A percentile compares a stretch with the other conserved stretches of the same genome.
These are phyloP conservation scores for Zymoseptoria tritici DNA, from an alignment of 2,329 filamentous ascomycete genomes.

Conservation along the genomic window DNA sequence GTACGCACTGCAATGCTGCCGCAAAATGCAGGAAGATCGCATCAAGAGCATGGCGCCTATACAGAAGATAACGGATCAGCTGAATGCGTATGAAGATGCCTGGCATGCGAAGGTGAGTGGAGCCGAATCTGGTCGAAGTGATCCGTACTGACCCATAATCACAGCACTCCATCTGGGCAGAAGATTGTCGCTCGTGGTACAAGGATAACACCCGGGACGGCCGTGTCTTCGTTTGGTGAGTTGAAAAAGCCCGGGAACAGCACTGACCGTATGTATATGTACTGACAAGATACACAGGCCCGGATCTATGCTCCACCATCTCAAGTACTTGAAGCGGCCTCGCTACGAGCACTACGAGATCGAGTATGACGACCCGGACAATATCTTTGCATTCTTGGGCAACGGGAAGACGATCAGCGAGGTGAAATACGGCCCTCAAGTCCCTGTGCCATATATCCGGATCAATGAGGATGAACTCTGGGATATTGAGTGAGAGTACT, in stretches of 20 bases:
- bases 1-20: conserved; percentile 19
- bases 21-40: conserved; percentile 22
- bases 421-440: conserved; percentile 16
- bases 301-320: conserved; percentile 19
- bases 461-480: conserved; percentile 10
- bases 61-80: conserved; percentile 17
- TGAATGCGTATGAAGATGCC: conserved; percentile 21
- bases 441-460: conserved; percentile 15
- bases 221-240: conserved; percentile 25
- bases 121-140: background rate
- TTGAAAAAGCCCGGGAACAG: background rate
- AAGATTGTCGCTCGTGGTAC: conserved; percentile 21
- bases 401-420: conserved; percentile 36
- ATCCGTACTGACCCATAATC: background rate
- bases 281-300: conserved; percentile 22
- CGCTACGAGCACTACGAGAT: conserved; percentile 44
- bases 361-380: conserved; percentile 34
- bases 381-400: conserved; percentile 42
- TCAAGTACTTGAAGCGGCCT: conserved; percentile 29
- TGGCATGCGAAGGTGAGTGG: conserved; percentile 15
- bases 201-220: conserved; percentile 27
- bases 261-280: background rate
- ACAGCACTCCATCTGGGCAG: conserved; percentile 15
- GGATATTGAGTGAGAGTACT: conserved; percentile 13
- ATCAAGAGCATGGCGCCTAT: conserved; percentile 21